Evolutionary conservation across 306 rosid species (phyloP), one percentile per base, ranked within the genome.

Genomic region (Hippophae tibetana): DNA sequence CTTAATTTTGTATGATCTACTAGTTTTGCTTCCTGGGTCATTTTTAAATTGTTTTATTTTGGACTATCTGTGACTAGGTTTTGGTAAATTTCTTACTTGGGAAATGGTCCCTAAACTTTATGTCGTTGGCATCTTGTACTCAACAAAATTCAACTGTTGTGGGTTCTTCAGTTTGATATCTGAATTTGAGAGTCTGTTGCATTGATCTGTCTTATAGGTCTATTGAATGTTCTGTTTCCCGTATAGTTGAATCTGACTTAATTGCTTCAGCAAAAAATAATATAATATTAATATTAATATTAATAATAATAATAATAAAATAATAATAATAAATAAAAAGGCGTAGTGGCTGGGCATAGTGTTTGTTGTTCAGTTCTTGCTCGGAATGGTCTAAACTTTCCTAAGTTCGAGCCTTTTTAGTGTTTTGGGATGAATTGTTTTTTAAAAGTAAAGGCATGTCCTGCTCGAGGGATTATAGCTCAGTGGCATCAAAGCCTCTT

Each of bases 1-100:
- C 52, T 43, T 44, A 5, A 60, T 73, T 70, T 63, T 73, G n/a
- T 60, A 56, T 72, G 73, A 77, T 79, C 78, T 76, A 45, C 54
- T 27, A 8, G 23, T 57, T 56, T 71, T 46, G 31, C 60, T 38
- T 44, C 49, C 14, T 57, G 60, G 47, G 12, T 58, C 26, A 43
- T 52, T 59, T 26, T 26, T 58, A 10, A 57, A 38, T 60, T 71
- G 57, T 8, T 56, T 12, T 46, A 10, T 23, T 65, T 60, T 74
- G 9, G 56, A 10, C 5, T 7, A 49, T 55, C 57, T 60, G 49
- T 41, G 42, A 25, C 43, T 61, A 69, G 69, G 54, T 57, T 43
- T 67, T 38, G 12, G 59, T 42, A 43, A 14, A 54, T 56, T 67
- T 62, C 5, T 11, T 10, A 48, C 13, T 59, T 50, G 5, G 23